Evolutionary conservation across 1,139 yeast species (phyloP), one percentile per base, ranked within the genome.

Genomic region (Taphrina pruni): DNA sequence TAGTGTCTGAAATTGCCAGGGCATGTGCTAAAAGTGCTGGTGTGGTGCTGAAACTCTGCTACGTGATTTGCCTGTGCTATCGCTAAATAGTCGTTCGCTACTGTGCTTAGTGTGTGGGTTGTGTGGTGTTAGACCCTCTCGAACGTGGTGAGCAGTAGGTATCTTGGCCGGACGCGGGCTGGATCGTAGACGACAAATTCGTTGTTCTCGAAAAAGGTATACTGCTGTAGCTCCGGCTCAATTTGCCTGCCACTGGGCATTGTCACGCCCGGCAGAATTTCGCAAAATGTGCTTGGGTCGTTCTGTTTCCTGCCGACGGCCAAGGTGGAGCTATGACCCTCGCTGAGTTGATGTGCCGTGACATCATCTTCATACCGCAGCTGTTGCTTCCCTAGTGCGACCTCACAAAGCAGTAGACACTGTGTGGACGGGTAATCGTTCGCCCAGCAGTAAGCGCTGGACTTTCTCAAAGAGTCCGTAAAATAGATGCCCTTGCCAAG

Each of bases 401-500:
- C 66, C 32, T 61, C 66, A 61, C 66, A 61, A 2, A 61, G 51
- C 6, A 61, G 41, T 43, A 61, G 56, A 43, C 66, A 61, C 35
- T 61, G 66, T 14, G 45, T 17, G 8, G 60, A 61, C 7, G 66
- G 66, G 9, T 32, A 45, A 7, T 43, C 36, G 11, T 46, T 21
- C 12, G 60, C 43, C 50, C 56, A 61, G 54, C 66, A 61, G 43
- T 61, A 61, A 17, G 41, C 41, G 46, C 56, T 54, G 6, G 66
- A 54, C 26, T 61, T 61, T n/a, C 43, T 38, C 11, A 61, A 32
- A 1, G 66, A 51, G 38, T 61, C 56, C 32, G 66, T n/a, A 38
- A 61, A 61, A 32, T 61, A 61, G 58, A 61, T 51, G 20, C 66
- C 66, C 38, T 61, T 61, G 46, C 66, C 66, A 32, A 61, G 60